phyloP scores from a whole-genome alignment of 176 grass and related monocot species.

The Triticum urartu region DNA sequence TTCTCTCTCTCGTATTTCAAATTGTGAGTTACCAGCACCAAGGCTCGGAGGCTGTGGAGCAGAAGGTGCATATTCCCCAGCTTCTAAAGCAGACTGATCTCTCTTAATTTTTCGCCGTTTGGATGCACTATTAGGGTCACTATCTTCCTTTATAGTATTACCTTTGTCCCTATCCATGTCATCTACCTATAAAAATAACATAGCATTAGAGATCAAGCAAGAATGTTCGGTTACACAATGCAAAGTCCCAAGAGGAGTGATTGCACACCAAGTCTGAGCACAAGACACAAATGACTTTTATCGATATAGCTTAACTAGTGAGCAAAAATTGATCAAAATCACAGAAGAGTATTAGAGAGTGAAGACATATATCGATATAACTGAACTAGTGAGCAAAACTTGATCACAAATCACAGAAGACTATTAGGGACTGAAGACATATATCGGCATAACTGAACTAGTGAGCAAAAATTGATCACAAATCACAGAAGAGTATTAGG shows the following conservation, averaged over 20 bases:
- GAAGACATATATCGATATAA: slow-evolving; percentile 3
- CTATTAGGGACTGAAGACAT: background rate
- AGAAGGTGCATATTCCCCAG: slow-evolving; percentile 73
- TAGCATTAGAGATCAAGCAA: slow-evolving; percentile 10
- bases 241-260: slow-evolving; percentile 8
- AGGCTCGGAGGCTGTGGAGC: slow-evolving; percentile 51
- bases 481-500: background rate
- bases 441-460: slow-evolving; percentile 15
- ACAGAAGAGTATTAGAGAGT: background rate
- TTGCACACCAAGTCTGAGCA: background rate
- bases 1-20: slow-evolving; percentile 79
- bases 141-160: slow-evolving; percentile 66
- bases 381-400: background rate
- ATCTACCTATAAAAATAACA: slow-evolving; percentile 60
- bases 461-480: background rate
- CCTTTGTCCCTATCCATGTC: slow-evolving; percentile 87
- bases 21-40: slow-evolving; percentile 42
- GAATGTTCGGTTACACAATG: background rate
- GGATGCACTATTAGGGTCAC: slow-evolving; percentile 56
- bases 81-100: slow-evolving; percentile 70
- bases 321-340: background rate
- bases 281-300: background rate
- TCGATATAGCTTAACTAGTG: slow-evolving; percentile 15
- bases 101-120: slow-evolving; percentile 86
- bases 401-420: background rate